Base-by-base conservation (phyloP, 495 filamentous ascomycete genomes). In the Opeltia flavorubescens region DNA sequence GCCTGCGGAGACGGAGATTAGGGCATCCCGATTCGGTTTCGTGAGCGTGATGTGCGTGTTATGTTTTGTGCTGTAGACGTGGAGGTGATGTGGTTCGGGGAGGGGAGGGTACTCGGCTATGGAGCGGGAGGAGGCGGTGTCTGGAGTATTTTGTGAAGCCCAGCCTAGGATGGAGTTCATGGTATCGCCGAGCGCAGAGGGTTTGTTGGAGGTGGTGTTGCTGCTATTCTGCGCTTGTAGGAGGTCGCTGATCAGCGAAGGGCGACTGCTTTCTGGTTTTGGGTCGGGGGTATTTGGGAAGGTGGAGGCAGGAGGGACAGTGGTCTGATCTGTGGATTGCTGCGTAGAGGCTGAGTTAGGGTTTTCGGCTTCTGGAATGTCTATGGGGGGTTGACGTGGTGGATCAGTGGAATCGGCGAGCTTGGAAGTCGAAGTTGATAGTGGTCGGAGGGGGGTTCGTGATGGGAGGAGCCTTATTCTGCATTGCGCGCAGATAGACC, bases 11-110 rank as follows among this genome's bases (percentile, higher is more conserved):
- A 89, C 60, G 7, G 80, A 83, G 53, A 98, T 64, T 24, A 95
- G 62, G 2, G 83, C 70, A 48, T 81, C 72, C 11, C 84, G 80
- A 47, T 89, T 80, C 13, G 89, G 89, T 54, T 75, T 75, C 30
- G 84, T 84, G 51, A 95, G 70, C 5, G 89, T 93, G 60, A 98
- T 73, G 59, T 95, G 84, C 11, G 83, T 85, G 68, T 98, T 98
- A 73, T 95, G 91, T 68, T 83, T 91, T 51, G 80, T 77, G 29
- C 78, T 59, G 63, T 78, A 93, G 60, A 98, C 71, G 68, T 95
- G 86, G 47, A 98, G 75, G 55, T 89, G 84, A 66, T 91, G 81
- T 7, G 83, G 76, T 55, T 63, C 65, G 45, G 58, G 49, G 23
- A 60, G 58, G 48, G 67, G 60, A 59, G 61, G 51, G 48, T 63